Conservation (phyloP, 2,329 filamentous ascomycete species). For the Chaetothyriales sp. region DNA sequence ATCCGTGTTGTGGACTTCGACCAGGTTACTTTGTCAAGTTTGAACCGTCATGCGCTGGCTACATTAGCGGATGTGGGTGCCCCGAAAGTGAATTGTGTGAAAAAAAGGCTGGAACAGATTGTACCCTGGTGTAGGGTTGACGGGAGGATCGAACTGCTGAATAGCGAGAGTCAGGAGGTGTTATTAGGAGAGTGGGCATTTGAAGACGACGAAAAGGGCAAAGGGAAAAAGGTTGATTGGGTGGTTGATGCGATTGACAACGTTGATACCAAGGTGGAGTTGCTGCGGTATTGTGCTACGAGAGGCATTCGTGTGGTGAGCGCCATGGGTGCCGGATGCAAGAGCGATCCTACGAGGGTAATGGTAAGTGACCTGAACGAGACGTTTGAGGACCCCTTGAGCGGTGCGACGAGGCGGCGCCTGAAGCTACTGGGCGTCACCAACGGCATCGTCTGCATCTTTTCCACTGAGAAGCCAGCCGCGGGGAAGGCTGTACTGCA, state of each 20-base stretch:
- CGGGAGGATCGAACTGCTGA: conserved; percentile 70
- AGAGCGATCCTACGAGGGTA: conserved; percentile 71
- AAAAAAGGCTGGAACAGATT: conserved; percentile 67
- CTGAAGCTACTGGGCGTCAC: conserved; percentile 65
- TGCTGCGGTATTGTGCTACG: conserved; percentile 76
- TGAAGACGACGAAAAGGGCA: conserved; percentile 28
- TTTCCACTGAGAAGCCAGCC: conserved; percentile 77
- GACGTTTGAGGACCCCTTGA: conserved; percentile 79
- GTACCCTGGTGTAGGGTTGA: conserved; percentile 89
- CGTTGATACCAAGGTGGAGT: conserved; percentile 86
- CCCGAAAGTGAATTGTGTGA: conserved; percentile 77
- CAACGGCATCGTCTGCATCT: conserved; percentile 80
- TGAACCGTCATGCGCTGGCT: conserved; percentile 92
- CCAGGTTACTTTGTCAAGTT: conserved; percentile 83
- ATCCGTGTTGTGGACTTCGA: conserved; percentile 91
- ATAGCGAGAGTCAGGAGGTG: conserved; percentile 47
- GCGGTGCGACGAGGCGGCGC: conserved; percentile 65
- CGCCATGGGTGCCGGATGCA: conserved; percentile 92
- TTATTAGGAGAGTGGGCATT: conserved; percentile 55
- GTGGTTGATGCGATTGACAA: conserved; percentile 98
- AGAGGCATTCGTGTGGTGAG: conserved; percentile 72
- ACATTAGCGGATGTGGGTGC: conserved; percentile 88
- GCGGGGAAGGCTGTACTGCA: conserved; percentile 84
- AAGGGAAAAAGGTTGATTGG: conserved; percentile 55
- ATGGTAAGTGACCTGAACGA: conserved; percentile 82